Evolutionary conservation across 306 rosid species (phyloP).

Genomic region (Trifolium pratense): DNA sequence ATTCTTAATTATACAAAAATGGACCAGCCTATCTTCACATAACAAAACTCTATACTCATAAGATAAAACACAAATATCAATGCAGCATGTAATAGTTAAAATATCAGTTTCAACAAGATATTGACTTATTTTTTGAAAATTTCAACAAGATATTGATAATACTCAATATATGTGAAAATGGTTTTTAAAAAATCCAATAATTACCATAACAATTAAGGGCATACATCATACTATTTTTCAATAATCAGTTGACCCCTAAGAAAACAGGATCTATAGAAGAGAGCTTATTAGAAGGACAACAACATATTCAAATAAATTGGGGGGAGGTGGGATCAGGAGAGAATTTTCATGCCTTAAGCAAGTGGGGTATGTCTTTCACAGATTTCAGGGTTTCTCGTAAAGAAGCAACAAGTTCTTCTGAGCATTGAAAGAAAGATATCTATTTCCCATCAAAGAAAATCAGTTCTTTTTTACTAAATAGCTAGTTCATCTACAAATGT

Average conservation of each 20-base stretch:
- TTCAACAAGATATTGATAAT: constrained; percentile 28
- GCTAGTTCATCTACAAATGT: constrained; percentile 25
- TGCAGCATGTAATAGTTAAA: constrained; percentile 20
- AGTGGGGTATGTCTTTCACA: constrained; percentile 86
- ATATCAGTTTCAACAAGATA: constrained; percentile 26
- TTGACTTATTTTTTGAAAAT: background rate
- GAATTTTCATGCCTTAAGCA: constrained; percentile 69
- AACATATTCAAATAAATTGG: background rate
- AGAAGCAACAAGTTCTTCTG: constrained; percentile 77
- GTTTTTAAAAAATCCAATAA: constrained; percentile 15
- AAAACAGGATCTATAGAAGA: constrained; percentile 36
- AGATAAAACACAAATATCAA: constrained; percentile 1
- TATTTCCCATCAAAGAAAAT: constrained; percentile 59
- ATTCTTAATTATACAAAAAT: constrained; percentile 36
- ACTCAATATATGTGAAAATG: constrained; percentile 18
- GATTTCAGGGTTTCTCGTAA: constrained; percentile 81
- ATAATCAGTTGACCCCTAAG: background rate
- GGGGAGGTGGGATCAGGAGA: background rate
- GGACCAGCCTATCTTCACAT: constrained; percentile 33
- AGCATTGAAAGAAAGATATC: constrained; percentile 89
- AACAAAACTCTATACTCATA: constrained; percentile 3
- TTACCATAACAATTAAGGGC: constrained; percentile 9
- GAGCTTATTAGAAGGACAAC: constrained; percentile 36
- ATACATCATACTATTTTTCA: constrained; percentile 33
- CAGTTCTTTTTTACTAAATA: constrained; percentile 25